These are phyloP conservation scores for Naganishia vaughanmartiniae DNA, from an alignment of 768 basidiomycete species.

Conservation along the genomic window DNA sequence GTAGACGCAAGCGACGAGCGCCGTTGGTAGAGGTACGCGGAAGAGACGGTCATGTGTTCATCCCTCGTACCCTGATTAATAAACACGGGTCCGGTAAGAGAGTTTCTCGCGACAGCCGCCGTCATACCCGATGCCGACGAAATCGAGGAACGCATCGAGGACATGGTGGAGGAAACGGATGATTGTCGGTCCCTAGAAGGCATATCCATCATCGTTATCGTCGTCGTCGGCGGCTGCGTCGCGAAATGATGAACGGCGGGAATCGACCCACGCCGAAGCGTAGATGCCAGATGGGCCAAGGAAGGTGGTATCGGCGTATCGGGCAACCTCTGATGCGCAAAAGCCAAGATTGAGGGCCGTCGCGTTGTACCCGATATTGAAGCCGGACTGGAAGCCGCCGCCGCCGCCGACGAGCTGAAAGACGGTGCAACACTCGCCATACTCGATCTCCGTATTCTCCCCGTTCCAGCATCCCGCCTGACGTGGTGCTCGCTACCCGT, in stretches of 20 bases:
- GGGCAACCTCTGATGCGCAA: slow-evolving; percentile 16
- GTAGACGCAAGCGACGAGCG: slow-evolving; percentile 20
- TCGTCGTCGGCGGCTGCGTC: no score
- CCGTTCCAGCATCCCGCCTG: not conserved
- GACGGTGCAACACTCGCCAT: not conserved
- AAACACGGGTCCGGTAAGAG: slow-evolving; percentile 20
- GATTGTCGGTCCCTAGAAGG: slow-evolving; percentile 11
- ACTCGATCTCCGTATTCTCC: not conserved
- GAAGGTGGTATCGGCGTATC: slow-evolving; percentile 12
- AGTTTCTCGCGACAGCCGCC: slow-evolving; percentile 2
- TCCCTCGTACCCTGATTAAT: slow-evolving; percentile 19
- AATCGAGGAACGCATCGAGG: slow-evolving; percentile 10
- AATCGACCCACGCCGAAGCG: not conserved
- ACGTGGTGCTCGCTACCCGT: not conserved
- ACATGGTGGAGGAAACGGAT: slow-evolving; percentile 1
- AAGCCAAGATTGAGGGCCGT: slow-evolving; percentile 1
- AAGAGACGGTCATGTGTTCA: slow-evolving; percentile 25
- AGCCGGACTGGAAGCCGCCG: not conserved
- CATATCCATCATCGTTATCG: not conserved
- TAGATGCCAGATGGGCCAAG: not conserved
- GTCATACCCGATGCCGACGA: slow-evolving; percentile 19
- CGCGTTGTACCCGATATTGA: slow-evolving; percentile 1
- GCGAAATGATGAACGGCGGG: not conserved
- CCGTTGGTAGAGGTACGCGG: slow-evolving; percentile 23
- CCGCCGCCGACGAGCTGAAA: not conserved